Conservation (phyloP, 2,329 filamentous ascomycete species). For the Beauveria brongniartii region DNA sequence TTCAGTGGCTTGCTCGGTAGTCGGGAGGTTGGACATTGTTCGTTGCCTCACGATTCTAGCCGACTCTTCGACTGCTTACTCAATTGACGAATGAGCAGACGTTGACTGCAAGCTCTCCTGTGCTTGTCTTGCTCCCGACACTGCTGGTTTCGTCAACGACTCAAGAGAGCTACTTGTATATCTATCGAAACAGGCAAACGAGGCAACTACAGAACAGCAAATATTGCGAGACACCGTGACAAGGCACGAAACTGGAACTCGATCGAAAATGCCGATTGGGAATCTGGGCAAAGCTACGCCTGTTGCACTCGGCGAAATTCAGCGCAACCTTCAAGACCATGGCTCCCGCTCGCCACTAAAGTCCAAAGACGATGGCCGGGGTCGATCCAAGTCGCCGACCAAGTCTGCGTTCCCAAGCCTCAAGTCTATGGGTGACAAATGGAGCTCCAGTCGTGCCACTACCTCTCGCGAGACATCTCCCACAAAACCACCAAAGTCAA, state of each 20-base stretch:
- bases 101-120: not conserved
- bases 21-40: not conserved
- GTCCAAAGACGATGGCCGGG: constrained; percentile 25
- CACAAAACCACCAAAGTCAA: constrained; percentile 59
- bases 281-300: not conserved
- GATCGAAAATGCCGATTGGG: constrained; percentile 6
- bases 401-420: constrained; percentile 36
- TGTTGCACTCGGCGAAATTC: constrained; percentile 47
- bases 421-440: constrained; percentile 32
- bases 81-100: not conserved
- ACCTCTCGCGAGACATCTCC: constrained; percentile 41
- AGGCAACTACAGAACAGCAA: not conserved
- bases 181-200: not conserved
- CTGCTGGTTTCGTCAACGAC: not conserved
- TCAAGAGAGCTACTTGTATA: not conserved
- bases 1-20: not conserved
- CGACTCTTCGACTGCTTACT: not conserved
- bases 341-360: constrained; percentile 32
- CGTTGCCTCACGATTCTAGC: not conserved
- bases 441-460: constrained; percentile 30
- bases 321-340: constrained; percentile 44
- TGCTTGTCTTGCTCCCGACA: not conserved
- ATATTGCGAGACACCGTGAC: not conserved
- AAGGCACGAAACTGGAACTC: not conserved
- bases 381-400: constrained; percentile 33